Conservation (phyloP, 2,329 filamentous ascomycete species). For the Aspergillus pseudoglaucus region DNA sequence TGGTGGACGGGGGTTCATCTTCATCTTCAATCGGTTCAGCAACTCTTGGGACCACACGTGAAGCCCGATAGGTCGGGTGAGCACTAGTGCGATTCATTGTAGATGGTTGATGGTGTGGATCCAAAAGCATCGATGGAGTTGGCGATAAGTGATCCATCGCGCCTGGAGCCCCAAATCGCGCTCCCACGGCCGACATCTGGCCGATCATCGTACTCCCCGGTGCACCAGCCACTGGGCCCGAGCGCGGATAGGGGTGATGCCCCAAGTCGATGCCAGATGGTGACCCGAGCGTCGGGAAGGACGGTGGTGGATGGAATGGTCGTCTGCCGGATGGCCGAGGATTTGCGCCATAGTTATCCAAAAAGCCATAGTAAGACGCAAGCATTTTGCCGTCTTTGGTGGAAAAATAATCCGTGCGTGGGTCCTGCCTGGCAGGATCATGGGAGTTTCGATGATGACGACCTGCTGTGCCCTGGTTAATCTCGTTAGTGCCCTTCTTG, state of each 20-base stretch:
- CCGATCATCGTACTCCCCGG: too few species aligned
- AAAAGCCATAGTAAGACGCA: constrained; percentile 90
- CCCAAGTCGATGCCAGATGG: constrained; percentile 45
- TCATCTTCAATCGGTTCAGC: constrained; percentile 25
- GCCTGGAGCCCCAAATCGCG: constrained; percentile 18
- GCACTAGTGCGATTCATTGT: constrained; percentile 15
- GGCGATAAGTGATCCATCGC: constrained; percentile 28
- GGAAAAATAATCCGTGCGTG: constrained; percentile 86
- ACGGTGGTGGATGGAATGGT: constrained; percentile 67
- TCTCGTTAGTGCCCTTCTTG: constrained; percentile 65
- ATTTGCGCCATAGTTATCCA: constrained; percentile 82
- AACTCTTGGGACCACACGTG: constrained; percentile 19
- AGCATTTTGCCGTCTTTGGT: constrained; percentile 98
- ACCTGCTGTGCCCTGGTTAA: constrained; percentile 34
- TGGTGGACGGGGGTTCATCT: constrained; percentile 18
- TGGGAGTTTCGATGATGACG: constrained; percentile 9
- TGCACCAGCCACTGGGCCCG: neutral
- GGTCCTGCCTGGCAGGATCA: constrained; percentile 46
- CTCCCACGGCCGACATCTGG: neutral
- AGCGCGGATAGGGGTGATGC: neutral
- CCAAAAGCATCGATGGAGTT: constrained; percentile 39
- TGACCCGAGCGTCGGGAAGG: constrained; percentile 65
- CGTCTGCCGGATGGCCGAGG: constrained; percentile 46
- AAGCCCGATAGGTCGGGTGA: constrained; percentile 26
- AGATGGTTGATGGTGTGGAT: constrained; percentile 42